phyloP scores from a whole-genome alignment of 2,329 filamentous ascomycete genomes.

The Emericellopsis cladophorae region DNA sequence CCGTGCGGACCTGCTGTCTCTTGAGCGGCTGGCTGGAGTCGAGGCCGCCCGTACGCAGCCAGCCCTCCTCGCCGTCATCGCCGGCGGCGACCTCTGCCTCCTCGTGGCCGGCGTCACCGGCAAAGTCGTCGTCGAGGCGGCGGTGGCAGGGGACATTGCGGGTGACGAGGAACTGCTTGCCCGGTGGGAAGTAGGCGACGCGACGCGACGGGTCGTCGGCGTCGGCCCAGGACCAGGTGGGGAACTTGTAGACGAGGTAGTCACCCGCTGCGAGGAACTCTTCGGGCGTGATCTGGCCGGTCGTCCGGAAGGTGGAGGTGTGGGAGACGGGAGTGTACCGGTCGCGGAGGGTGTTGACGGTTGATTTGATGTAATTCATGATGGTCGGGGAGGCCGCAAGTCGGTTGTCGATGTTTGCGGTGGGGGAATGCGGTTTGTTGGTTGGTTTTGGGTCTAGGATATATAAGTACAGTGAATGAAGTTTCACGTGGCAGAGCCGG shows the following conservation, averaged over 20 bases:
- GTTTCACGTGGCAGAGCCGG: too few species aligned
- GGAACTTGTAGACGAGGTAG: constrained; percentile 98
- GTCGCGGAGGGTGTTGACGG: constrained; percentile 84
- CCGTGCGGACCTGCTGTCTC: constrained; percentile 69
- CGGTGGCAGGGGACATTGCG: constrained; percentile 89
- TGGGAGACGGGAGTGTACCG: constrained; percentile 80
- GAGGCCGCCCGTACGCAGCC: constrained; percentile 77
- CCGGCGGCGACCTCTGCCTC: constrained; percentile 78
- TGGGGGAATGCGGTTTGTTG: too few species aligned
- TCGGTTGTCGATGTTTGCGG: too few species aligned
- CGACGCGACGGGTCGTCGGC: constrained; percentile 72
- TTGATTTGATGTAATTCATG: constrained; percentile 90
- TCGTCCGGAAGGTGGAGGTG: constrained; percentile 85
- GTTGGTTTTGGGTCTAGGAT: too few species aligned
- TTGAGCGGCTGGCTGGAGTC: constrained; percentile 64
- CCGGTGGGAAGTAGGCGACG: constrained; percentile 67
- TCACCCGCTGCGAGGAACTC: constrained; percentile 94
- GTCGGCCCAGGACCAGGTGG: constrained; percentile 93
- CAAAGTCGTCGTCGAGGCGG: constrained; percentile 85
- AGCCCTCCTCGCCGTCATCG: constrained; percentile 72
- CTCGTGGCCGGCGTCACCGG: constrained; percentile 74
- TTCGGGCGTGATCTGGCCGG: constrained; percentile 91
- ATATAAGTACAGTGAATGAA: too few species aligned
- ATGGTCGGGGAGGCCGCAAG: constrained; percentile 7
- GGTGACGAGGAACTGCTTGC: constrained; percentile 92